A percentile compares a stretch with the other conserved stretches of the same genome.
Evolutionary conservation across 164 flowering plant genomes (phyloP).

Genomic region (Tinospora cordifolia): DNA sequence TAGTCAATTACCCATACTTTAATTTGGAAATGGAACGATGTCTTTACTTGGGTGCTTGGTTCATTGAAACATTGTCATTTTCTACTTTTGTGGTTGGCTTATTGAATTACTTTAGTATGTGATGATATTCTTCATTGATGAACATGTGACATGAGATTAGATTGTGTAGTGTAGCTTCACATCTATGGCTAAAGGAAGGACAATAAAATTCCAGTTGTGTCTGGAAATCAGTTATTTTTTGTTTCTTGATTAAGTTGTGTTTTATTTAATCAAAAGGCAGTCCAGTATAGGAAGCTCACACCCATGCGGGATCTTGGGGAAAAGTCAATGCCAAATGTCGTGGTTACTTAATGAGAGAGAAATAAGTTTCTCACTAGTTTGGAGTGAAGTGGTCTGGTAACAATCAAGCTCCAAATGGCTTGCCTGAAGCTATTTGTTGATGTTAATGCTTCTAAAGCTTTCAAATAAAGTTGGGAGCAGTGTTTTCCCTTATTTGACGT

Average conservation of each 20-base stretch:
- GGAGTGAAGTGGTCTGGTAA: too few relatives aligned
- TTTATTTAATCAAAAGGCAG: too few relatives aligned
- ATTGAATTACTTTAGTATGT: background rate
- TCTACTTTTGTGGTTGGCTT: background rate
- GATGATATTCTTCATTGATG: too few relatives aligned
- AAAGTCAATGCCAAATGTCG: too few relatives aligned
- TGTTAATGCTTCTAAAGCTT: background rate
- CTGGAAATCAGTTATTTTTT: background rate
- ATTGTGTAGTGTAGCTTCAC: background rate
- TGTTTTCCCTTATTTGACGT: background rate
- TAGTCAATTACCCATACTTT: background rate
- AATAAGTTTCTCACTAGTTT: too few relatives aligned
- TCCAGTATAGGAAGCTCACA: too few relatives aligned
- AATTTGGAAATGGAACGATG: background rate
- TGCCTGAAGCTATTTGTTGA: background rate
- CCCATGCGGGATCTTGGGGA: too few relatives aligned
- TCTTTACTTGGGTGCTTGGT: background rate
- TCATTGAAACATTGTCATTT: background rate
- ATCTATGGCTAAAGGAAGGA: background rate
- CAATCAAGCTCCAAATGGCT: too few relatives aligned
- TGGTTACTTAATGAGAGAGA: too few relatives aligned
- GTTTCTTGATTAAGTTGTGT: too few relatives aligned
- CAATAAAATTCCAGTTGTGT: background rate
- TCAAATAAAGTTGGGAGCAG: background rate
- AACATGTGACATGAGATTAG: background rate